Evolutionary conservation across 2,329 filamentous ascomycete genomes (phyloP).

Genomic region (Ceratocystis papillata): DNA sequence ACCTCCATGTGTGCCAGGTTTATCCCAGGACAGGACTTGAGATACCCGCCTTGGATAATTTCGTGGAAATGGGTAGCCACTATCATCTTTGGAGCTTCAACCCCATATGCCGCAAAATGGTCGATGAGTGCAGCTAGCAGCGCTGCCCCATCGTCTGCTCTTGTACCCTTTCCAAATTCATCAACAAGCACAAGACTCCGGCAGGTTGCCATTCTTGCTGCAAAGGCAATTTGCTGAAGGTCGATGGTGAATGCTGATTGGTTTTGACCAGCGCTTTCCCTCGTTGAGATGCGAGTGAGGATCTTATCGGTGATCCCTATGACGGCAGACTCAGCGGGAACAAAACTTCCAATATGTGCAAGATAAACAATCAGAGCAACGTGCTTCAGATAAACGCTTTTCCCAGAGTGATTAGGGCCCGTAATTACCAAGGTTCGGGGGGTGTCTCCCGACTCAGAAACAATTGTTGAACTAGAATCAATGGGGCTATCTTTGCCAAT

Average conservation of each 20-base stretch:
- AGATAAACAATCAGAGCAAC: conserved; percentile 82
- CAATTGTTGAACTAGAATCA: neutral
- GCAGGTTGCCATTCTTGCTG: conserved; percentile 61
- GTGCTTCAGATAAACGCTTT: conserved; percentile 92
- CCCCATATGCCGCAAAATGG: conserved; percentile 42
- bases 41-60: conserved; percentile 55
- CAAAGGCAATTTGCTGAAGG: conserved; percentile 72
- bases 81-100: conserved; percentile 45
- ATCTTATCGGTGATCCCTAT: conserved; percentile 91
- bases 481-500: conserved; percentile 27
- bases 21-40: conserved; percentile 36
- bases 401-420: conserved; percentile 92
- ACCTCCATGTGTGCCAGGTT: conserved; percentile 64
- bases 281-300: conserved; percentile 69
- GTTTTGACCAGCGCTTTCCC: conserved; percentile 48
- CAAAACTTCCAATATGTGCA: conserved; percentile 84
- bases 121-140: conserved; percentile 47
- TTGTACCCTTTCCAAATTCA: conserved; percentile 68
- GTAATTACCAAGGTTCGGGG: conserved; percentile 62
- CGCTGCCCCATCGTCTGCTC: conserved; percentile 46
- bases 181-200: conserved; percentile 80
- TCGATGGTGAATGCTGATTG: conserved; percentile 64
- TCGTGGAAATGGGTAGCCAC: conserved; percentile 58
- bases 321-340: conserved; percentile 64
- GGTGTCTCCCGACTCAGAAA: conserved; percentile 10